These are phyloP conservation scores for Vaccinium myrtillus DNA, from an alignment of 148 eudicot genomes.

Conservation along the genomic window DNA sequence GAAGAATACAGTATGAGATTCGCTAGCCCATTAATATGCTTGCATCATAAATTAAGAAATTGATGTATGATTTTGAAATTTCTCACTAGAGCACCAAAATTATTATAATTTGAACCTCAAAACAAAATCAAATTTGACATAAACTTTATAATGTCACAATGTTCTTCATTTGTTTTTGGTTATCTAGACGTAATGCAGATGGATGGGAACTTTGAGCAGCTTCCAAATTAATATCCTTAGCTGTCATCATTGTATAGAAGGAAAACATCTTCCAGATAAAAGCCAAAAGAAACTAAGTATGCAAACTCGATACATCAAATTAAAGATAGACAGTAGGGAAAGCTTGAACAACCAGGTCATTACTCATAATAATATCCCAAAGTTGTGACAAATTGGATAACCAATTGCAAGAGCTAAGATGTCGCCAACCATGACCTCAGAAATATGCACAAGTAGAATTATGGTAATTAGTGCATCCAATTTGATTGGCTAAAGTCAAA, in stretches of 20 bases:
- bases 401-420: background rate
- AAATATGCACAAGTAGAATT: background rate
- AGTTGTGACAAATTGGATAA: constrained; percentile 4
- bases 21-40: background rate
- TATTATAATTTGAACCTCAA: background rate
- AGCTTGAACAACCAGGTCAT: constrained; percentile 9
- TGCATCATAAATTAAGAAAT: constrained; percentile 1
- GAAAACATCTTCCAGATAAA: constrained; percentile 3
- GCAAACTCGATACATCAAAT: background rate
- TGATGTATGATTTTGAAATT: constrained; percentile 1
- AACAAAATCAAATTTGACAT: background rate
- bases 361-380: background rate
- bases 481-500: background rate
- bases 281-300: background rate
- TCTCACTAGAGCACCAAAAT: constrained; percentile 9
- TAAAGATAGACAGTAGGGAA: background rate
- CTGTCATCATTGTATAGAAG: background rate
- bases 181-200: background rate
- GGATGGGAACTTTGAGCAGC: background rate
- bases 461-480: background rate
- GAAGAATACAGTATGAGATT: constrained; percentile 19
- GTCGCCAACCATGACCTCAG: background rate
- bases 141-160: background rate
- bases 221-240: background rate
- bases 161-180: background rate